Base-by-base conservation (phyloP, 2,329 filamentous ascomycete genomes). In the Alternaria triticina region DNA sequence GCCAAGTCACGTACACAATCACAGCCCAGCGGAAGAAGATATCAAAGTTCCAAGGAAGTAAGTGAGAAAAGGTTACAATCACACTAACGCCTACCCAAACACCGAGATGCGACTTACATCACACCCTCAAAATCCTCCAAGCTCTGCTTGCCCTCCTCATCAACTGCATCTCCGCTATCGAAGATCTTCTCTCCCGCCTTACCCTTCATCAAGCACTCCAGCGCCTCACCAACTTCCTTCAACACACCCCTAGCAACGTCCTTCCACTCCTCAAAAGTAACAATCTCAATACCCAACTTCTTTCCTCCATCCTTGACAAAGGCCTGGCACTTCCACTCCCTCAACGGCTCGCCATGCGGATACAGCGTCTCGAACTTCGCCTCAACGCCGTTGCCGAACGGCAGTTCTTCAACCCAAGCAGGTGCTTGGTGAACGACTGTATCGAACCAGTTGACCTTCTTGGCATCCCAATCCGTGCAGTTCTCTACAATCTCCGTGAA, bases 291-390 rank as follows among this genome's bases (percentile, higher is more conserved):
- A 51, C 83, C 85, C 74, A 86, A 76, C 73, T 76, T 79, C 63
- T 84, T 86, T 6, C 83, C 86, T 54, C 79, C 82, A 28, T 84
- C 83, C 57, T 72, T 70, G 1, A 79, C 73, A 77, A 86, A 91
- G 22, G 83, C 87, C 82, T 90, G 87, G 43, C 89, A 83, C 81
- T 89, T 88, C 81, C 87, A 88, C 73, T 80, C 78, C 49, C 74
- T 65, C 68, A 79, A 45, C 28, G 77, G 73, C 64, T 81, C 79
- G 7, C 68, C 67, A 70, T 80, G 75, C 36, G 88, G 86, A 70
- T 88, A 89, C 15, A 86, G 72, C 11, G 88, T 89, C 76, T 89
- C 88, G 67, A 88, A 77, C 57, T 68, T 71, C 0, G 75, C 77
- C 15, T 74, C 67, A 3, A 76, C 66, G 1, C 58, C 68, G 22